Evolutionary conservation across 1,284 basidiomycete species (phyloP), one percentile per base, ranked within the genome.

Genomic region (Rhodotorula sp.): DNA sequence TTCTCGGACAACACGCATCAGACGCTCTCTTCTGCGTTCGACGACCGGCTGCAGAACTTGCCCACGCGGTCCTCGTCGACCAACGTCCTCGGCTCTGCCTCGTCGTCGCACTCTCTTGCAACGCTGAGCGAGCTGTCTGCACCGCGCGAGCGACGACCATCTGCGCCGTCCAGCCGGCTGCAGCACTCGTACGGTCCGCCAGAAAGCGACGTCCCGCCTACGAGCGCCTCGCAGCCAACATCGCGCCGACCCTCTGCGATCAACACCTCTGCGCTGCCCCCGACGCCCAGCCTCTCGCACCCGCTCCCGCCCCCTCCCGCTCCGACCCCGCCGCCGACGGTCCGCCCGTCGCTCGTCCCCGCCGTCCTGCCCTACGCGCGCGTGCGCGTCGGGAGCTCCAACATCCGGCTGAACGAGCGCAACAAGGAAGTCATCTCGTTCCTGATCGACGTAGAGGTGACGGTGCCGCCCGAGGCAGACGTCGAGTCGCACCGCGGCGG

Each of bases 401-500:
- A 63, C 71, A 91, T 94, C 63, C 87, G 89, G 25, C 86, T 90
- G 13, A 93, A 92, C 76, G 92, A 95, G 76, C 87, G 90, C 58
- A 90, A 91, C 59, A 92, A 91, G 80, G 93, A 96, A 78, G 89
- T 92, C 23, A 83, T 95, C 62, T 91, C 89, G 8, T 95, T 96
- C 80, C 84, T 91, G 73, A 87, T 95, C 64, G 74, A 76, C 23
- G 75, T 83, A 61, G 74, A 77, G 17, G 72, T 82, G 44, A 25
- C 53, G 21, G 76, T 63, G 44, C 78, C 68, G 63, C 73, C 62
- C 64, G 7, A 4, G 21, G 14, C 14, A 2, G 41, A 49, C 8
- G 21, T 10, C 10, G 49, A 34, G 16, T 12, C 50, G 50, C 9
- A 23, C 57, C 0, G 9, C 64, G 7, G 7, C 27, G 0, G 27